These are phyloP conservation scores for Lachnellula suecica DNA, from an alignment of 2,329 filamentous ascomycete species.

Conservation along the genomic window DNA sequence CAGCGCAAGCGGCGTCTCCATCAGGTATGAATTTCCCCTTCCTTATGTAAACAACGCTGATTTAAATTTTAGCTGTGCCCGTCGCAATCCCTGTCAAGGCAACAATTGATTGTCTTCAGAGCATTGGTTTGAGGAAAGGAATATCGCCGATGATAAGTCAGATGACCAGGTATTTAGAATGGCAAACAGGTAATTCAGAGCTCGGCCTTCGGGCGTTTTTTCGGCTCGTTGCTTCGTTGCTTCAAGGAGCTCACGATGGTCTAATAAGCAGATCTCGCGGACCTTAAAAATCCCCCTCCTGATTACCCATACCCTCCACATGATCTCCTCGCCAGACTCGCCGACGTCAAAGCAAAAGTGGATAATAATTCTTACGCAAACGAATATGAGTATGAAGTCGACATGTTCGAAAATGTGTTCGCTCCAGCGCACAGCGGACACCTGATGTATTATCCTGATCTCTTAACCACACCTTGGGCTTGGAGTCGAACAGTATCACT, in stretches of 20 bases:
- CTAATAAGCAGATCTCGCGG: constrained; percentile 4
- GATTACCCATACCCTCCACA: constrained; percentile 44
- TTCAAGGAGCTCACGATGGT: background rate
- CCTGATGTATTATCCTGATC: constrained; percentile 51
- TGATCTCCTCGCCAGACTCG: constrained; percentile 44
- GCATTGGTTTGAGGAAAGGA: background rate
- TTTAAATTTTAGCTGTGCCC: background rate
- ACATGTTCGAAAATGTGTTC: constrained; percentile 48
- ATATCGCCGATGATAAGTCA: background rate
- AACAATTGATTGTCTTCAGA: constrained; percentile 3
- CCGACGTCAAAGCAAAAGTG: constrained; percentile 41
- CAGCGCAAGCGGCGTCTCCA: background rate
- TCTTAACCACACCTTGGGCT: constrained; percentile 47
- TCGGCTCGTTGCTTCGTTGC: too few relatives aligned
- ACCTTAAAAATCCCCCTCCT: constrained; percentile 46
- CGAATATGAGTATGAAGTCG: constrained; percentile 53
- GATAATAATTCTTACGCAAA: constrained; percentile 40
- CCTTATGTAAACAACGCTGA: background rate
- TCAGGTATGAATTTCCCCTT: background rate
- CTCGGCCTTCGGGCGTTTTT: too few relatives aligned
- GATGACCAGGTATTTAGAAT: background rate
- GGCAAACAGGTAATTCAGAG: background rate
- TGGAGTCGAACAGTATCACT: constrained; percentile 47
- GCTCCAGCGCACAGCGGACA: constrained; percentile 61
- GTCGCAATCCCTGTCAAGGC: background rate